phyloP scores from a whole-genome alignment of 441 rosid genomes.

The Hura crepitans region DNA sequence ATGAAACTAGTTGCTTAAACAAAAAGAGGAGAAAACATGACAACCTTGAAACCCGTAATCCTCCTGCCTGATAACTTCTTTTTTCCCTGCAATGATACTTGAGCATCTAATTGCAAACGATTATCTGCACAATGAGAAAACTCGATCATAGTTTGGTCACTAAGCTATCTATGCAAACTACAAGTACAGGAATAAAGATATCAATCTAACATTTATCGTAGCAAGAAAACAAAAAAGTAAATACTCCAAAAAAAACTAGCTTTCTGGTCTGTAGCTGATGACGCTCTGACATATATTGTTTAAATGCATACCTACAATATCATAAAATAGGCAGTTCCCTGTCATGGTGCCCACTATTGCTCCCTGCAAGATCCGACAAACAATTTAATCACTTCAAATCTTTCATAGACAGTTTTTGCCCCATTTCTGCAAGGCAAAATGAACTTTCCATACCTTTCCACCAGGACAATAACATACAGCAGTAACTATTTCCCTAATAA shows the following conservation, averaged over 20 bases:
- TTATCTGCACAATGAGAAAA: conserved; percentile 43
- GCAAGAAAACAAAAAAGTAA: too few species aligned
- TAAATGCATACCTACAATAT: conserved; percentile 51
- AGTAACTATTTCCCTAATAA: conserved; percentile 70
- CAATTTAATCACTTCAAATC: conserved; percentile 1
- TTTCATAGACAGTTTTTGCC: neutral
- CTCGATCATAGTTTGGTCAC: conserved; percentile 7
- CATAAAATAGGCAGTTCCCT: conserved; percentile 73
- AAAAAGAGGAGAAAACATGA: conserved; percentile 12
- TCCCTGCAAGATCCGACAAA: conserved; percentile 49
- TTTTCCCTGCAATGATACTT: conserved; percentile 58
- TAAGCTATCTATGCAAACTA: neutral
- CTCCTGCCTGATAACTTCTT: conserved; percentile 72
- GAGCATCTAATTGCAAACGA: conserved; percentile 69
- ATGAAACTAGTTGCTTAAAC: conserved; percentile 10
- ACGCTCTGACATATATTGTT: neutral
- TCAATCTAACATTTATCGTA: neutral
- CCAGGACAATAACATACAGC: conserved; percentile 85
- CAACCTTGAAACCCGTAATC: conserved; percentile 83
- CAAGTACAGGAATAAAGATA: neutral
- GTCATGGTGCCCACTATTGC: conserved; percentile 68
- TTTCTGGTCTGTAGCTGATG: neutral
- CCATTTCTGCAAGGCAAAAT: neutral
- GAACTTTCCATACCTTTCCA: conserved; percentile 57
- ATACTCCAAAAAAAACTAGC: neutral